Evolutionary conservation across 1,284 basidiomycete species (phyloP).

Genomic region (Ustilago tritici): DNA sequence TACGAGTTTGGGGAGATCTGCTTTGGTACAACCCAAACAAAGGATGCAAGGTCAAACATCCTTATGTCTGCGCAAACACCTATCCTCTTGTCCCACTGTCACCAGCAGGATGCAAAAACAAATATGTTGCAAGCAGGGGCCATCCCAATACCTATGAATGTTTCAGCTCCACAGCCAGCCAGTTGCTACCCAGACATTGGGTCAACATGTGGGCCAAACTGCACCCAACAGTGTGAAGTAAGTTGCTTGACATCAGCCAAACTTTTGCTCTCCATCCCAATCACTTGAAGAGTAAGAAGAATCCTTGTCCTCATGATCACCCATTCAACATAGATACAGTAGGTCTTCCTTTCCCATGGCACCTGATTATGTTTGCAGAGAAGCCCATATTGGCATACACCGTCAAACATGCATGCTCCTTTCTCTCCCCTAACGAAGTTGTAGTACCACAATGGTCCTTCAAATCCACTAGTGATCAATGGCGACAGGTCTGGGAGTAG

Average conservation of each 20-base stretch:
- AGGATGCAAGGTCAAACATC: neutral
- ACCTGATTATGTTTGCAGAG: neutral
- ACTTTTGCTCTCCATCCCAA: neutral
- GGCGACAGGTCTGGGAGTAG: neutral
- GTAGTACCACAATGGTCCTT: neutral
- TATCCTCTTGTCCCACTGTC: neutral
- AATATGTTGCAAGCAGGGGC: neutral
- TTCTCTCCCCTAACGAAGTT: neutral
- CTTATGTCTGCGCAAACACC: no score
- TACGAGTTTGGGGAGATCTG: conserved; percentile 1
- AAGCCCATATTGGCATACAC: neutral
- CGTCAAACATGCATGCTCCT: neutral
- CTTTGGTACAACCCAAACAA: conserved; percentile 2
- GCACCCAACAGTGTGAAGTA: neutral
- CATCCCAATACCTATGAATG: neutral
- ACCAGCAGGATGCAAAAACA: neutral
- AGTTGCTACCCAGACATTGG: neutral
- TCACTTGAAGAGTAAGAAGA: neutral
- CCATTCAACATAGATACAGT: neutral
- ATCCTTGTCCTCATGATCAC: neutral
- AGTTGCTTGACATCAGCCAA: neutral
- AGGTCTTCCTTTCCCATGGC: neutral
- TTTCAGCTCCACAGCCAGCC: neutral
- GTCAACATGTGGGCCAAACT: neutral
- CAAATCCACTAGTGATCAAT: neutral